Conservation (phyloP, 306 rosid genomes). For the Senna siamea region DNA sequence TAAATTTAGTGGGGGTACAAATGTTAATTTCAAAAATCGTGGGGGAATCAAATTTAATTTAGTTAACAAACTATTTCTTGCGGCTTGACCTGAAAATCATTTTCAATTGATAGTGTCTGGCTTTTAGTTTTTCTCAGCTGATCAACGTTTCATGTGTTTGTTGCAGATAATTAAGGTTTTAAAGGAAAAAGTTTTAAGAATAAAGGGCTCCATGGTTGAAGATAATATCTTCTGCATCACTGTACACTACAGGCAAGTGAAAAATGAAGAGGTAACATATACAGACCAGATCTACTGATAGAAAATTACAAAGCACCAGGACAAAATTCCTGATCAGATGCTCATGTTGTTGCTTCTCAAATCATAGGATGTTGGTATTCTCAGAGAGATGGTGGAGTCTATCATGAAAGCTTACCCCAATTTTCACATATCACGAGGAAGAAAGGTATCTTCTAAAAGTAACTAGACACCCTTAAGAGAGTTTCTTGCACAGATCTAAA, state of each 20-base stretch:
- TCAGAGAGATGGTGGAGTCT: slow-evolving; percentile 50
- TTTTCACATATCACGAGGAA: slow-evolving; percentile 51
- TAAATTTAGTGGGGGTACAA: no score
- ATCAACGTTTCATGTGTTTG: slow-evolving; percentile 6
- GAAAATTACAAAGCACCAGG: neutral
- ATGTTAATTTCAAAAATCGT: no score
- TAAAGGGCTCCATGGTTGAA: slow-evolving; percentile 52
- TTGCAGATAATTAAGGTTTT: slow-evolving; percentile 49
- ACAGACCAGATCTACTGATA: slow-evolving; percentile 6
- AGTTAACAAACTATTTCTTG: no score
- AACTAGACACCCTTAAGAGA: neutral
- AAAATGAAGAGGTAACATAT: slow-evolving; percentile 52
- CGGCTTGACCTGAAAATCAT: neutral
- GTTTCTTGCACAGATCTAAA: neutral
- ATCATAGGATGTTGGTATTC: slow-evolving; percentile 50
- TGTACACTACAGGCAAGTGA: slow-evolving; percentile 59
- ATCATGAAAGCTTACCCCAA: slow-evolving; percentile 41
- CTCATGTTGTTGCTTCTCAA: slow-evolving; percentile 13
- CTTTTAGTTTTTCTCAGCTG: neutral
- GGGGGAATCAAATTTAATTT: no score
- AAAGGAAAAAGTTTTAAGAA: slow-evolving; percentile 30
- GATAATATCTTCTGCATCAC: slow-evolving; percentile 56
- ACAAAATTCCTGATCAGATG: neutral
- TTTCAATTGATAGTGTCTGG: neutral
- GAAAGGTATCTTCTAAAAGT: slow-evolving; percentile 44